phyloP scores from a whole-genome alignment of 371 early-diverging fungal genomes.

The Dichotomocladium elegans region DNA sequence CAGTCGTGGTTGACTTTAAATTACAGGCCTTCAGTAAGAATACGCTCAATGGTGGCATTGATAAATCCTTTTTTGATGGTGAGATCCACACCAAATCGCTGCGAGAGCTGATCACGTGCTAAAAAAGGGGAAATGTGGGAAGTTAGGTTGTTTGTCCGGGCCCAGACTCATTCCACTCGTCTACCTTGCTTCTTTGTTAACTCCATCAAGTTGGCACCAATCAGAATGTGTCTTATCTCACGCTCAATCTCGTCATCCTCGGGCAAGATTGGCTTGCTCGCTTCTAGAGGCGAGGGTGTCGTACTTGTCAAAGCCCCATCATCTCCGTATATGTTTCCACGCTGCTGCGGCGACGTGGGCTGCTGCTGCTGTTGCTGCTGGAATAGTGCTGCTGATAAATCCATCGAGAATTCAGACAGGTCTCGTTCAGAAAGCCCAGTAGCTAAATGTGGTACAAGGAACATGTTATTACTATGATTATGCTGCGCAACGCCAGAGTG shows the following conservation, averaged over 20 bases:
- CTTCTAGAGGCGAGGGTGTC: background rate
- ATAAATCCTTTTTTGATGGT: constrained; percentile 80
- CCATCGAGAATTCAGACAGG: constrained; percentile 19
- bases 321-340: background rate
- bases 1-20: background rate
- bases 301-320: background rate
- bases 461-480: no score
- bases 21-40: background rate
- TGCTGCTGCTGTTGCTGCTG: no score
- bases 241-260: constrained; percentile 83
- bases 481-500: constrained; percentile 4
- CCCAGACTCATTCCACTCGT: no score
- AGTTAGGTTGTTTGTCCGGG: no score
- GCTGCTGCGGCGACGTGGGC: no score
- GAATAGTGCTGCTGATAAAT: constrained; percentile 23
- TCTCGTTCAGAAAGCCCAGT: constrained; percentile 14
- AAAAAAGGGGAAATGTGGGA: constrained; percentile 9
- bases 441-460: background rate
- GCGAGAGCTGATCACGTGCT: constrained; percentile 78
- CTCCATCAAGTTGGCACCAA: constrained; percentile 73
- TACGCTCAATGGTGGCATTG: constrained; percentile 72
- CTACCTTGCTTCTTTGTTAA: constrained; percentile 79
- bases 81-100: constrained; percentile 80
- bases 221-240: constrained; percentile 75
- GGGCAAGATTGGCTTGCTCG: constrained; percentile 48